Base-by-base conservation (phyloP, 352 stramenopile genomes). In the Globisporangium paddicum region DNA sequence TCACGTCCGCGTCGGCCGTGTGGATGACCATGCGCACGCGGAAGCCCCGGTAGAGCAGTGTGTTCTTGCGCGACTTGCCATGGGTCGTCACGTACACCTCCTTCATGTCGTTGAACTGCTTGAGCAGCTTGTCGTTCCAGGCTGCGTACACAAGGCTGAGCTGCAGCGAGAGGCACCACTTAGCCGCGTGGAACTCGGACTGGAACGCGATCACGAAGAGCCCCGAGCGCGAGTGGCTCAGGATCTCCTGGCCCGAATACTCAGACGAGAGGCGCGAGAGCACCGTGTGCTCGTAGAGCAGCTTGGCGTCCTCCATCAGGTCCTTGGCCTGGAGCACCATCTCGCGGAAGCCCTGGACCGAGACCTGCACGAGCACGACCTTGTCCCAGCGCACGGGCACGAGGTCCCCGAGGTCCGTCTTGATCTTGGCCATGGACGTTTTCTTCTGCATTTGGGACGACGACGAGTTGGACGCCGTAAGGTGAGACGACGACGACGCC, bases 11-110 rank as follows among this genome's bases (percentile, higher is more conserved):
- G 28, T 90, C 77, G 3, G 77, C 79, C 8, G 79, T 83, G 54
- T 95, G 86, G 51, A 95, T 93, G 19, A 91, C 82, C 86, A 95
- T 95, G 11, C 83, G 76, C 34, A 95, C 84, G 16, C 86, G 80
- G 66, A 95, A 90, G 21, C 86, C 86, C 8, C 86, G 80, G 58
- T 93, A 95, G 1, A 95, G 67, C 34, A 93, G 40, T 60, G 82
- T 75, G 42, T 87, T 88, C 57, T 90, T 91, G 66, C 82, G 87
- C n/a, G 69, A 76, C 58, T 83, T 82, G 21, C 75, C 73, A 18
- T 68, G 73, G 18, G 64, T 79, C 10, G 72, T 73, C 48, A 79
- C 57, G 30, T 75, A 89, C 49, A 87, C 66, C 62, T 95, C 86
- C 56, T 83, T 84, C 71, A 92, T 89, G 63, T 89, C 83, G 28